Evolutionary conservation across 768 basidiomycete species (phyloP), one percentile per base, ranked within the genome.

Genomic region (Myochromella boudieri): DNA sequence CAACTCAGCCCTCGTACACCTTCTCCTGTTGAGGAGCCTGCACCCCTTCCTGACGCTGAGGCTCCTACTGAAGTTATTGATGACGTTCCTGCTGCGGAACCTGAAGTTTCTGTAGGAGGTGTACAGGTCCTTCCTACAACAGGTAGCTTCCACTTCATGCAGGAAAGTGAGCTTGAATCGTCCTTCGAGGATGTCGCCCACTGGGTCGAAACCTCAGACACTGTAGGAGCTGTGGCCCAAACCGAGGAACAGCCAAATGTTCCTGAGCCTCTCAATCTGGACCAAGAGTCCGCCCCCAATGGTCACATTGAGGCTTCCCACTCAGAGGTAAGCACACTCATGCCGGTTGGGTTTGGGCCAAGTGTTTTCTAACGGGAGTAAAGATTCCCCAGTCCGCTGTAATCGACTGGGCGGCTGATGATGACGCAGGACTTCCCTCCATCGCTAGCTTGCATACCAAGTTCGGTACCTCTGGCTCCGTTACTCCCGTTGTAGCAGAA

Each of bases 391-490:
- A 54, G 39, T 51, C 45, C 52, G 61, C 55, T n/a, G 67, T 79
- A 21, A 74, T 92, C 46, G 85, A 92, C 63, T 92, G 91, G 90
- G 87, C 90, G 12, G 82, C 81, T 32, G 87, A 90, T 46, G 86
- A 89, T n/a, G 85, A 85, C 52, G 79, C 74, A 14, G 87, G 78
- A 4, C 77, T 92, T 12, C 90, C 91, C n/a, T 72, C 87, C 1
- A 85, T 93, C 41, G 82, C 82, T 5, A 78, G 77, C 38, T 72
- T 91, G 21, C 88, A 91, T 47, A 85, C 85, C 36, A 81, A 79
- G 53, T 90, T 91, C 58, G 85, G 84, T 5, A 80, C 82, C 10
- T 87, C 89, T 31, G 85, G 82, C 6, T 77, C 83, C 22, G 79
- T 74, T n/a, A 86, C 85, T 0, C 85, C 88, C 20, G 74, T 72